Evolutionary conservation across 345 rosid species (phyloP).

Genomic region (Iberis pinnata): DNA sequence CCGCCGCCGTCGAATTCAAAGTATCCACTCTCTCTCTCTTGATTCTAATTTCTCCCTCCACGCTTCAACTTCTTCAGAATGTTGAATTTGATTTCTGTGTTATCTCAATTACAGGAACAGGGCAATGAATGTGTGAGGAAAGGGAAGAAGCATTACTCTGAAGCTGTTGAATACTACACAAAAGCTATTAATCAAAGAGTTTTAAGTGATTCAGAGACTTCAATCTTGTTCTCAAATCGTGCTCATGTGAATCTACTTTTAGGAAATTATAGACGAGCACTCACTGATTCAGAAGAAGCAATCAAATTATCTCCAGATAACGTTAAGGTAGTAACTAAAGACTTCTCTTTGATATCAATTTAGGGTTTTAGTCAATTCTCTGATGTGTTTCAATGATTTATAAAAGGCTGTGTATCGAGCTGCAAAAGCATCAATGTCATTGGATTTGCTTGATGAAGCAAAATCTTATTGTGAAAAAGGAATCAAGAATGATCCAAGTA

Average conservation of each 20-base stretch:
- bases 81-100: no score
- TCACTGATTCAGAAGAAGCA: constrained; percentile 70
- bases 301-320: constrained; percentile 47
- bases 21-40: constrained; percentile 30
- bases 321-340: constrained; percentile 44
- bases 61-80: no score
- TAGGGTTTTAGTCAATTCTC: not conserved
- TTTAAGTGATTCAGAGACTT: constrained; percentile 48
- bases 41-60: no score
- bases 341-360: not conserved
- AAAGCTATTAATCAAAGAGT: constrained; percentile 67
- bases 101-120: constrained; percentile 57
- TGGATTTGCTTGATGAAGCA: constrained; percentile 63
- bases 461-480: constrained; percentile 47
- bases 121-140: constrained; percentile 76
- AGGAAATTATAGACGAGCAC: constrained; percentile 72
- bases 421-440: constrained; percentile 65
- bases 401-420: constrained; percentile 74
- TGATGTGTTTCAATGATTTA: not conserved
- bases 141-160: constrained; percentile 79
- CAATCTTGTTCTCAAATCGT: constrained; percentile 70
- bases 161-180: constrained; percentile 75
- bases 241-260: constrained; percentile 77
- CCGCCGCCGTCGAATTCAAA: constrained; percentile 85
- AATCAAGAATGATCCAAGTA: constrained; percentile 49